Base-by-base conservation (phyloP, 2,329 filamentous ascomycete genomes). In the Penicillium sp. region DNA sequence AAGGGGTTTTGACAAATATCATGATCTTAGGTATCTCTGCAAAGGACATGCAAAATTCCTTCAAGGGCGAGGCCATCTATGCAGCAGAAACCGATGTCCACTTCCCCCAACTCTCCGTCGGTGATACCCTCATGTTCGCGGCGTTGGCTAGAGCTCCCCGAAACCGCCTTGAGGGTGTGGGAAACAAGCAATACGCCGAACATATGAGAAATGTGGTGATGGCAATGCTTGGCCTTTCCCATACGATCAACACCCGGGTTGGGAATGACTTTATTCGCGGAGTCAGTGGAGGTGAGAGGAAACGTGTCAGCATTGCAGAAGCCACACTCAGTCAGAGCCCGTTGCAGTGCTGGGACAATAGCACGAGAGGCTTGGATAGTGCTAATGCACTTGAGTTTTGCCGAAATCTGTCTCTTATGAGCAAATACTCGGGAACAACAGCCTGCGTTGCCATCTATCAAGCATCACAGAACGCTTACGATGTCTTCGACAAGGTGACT, bases 61-160 rank as follows among this genome's bases (percentile, higher is more conserved):
- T 91, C 74, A 85, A 88, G 29, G 89, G 89, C 60, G 89, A 93
- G 72, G 88, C 87, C 57, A 90, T 92, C 69, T 92, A 92, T 76
- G 90, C 88, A 0, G 88, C 88, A 55, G 89, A 92, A 71, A 84
- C 89, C 40, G 90, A 93, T 69, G 85, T 89, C 4, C 88, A 92
- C 73, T 90, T 92, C 67, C 87, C 89, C 16, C 82, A 85, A 75
- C 75, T 92, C 65, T 86, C 83, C 1, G 88, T 92, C 29, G 87
- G 87, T 50, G 85, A 91, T 65, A 92, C 89, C 0, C 80, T 92
- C 16, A 32, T 45, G n/a, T 92, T 92, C 59, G 60, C 60, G 3
- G 56, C 61, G 2, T 22, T 43, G 2, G 56, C 61, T 11, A 51
- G 61, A 18, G 44, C 58, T 10, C 58, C 4, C 2, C 44, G 53